These are phyloP conservation scores for Mycogone perniciosa DNA, from an alignment of 2,329 filamentous ascomycete species.

Conservation along the genomic window DNA sequence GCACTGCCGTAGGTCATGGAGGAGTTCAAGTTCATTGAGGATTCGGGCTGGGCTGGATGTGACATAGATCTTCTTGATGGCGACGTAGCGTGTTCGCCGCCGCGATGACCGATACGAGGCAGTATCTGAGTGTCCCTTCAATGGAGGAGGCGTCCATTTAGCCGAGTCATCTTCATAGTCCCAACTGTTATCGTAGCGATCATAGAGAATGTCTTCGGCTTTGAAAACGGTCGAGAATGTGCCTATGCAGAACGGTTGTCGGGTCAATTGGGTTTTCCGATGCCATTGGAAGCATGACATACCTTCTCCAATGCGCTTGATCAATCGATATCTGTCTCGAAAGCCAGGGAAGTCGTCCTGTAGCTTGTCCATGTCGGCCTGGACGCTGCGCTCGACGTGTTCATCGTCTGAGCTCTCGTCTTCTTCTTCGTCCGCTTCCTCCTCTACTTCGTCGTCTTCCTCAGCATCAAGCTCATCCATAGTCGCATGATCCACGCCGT, in stretches of 20 bases:
- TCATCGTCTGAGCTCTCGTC: constrained; percentile 53
- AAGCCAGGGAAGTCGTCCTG: constrained; percentile 79
- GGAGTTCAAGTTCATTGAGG: constrained; percentile 89
- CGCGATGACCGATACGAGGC: constrained; percentile 24
- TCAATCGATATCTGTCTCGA: constrained; percentile 74
- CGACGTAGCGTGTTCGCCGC: constrained; percentile 65
- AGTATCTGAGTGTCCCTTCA: constrained; percentile 42
- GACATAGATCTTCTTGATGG: constrained; percentile 99
- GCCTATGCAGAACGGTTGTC: constrained; percentile 46
- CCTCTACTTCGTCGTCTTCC: constrained; percentile 26
- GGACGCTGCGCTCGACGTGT: constrained; percentile 59
- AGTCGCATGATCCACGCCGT: constrained; percentile 18
- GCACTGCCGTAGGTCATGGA: constrained; percentile 79
- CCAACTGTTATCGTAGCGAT: constrained; percentile 80
- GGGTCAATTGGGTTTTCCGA: neutral
- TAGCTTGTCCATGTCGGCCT: constrained; percentile 81
- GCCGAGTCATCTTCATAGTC: constrained; percentile 62
- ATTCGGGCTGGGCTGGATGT: constrained; percentile 92
- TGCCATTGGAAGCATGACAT: constrained; percentile 15
- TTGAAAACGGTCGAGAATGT: constrained; percentile 99
- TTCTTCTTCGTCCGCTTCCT: constrained; percentile 31
- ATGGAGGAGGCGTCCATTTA: constrained; percentile 64
- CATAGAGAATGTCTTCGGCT: constrained; percentile 84
- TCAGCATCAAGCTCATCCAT: constrained; percentile 22
- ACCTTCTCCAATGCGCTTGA: constrained; percentile 98